phyloP scores from a whole-genome alignment of 169 alveolate genomes.

The Plasmodium berghei region DNA sequence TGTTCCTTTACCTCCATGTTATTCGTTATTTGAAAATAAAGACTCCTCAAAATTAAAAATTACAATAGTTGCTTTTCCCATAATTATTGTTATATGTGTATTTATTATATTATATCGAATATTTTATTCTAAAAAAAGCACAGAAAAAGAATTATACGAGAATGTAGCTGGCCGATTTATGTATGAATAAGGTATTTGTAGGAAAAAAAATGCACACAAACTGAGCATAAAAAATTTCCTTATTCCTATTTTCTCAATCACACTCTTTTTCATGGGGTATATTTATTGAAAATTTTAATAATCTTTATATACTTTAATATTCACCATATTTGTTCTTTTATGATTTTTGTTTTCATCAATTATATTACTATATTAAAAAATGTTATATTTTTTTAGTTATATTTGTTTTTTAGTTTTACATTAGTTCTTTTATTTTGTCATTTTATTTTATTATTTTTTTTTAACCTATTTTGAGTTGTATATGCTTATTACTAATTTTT shows the following conservation, averaged over 20 bases:
- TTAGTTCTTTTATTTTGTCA: no score
- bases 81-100: constrained; percentile 29
- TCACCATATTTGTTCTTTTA: no score
- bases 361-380: no score
- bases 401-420: no score
- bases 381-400: no score
- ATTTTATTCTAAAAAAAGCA: constrained; percentile 50
- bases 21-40: constrained; percentile 13
- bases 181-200: constrained; percentile 16
- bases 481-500: no score
- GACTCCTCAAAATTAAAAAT: constrained; percentile 42
- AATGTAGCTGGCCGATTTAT: constrained; percentile 74
- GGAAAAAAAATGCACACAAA: not conserved
- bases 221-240: not conserved
- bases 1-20: constrained; percentile 51
- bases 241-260: not conserved
- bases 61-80: constrained; percentile 26
- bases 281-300: no score
- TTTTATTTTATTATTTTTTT: no score
- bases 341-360: no score
- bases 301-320: no score
- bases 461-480: no score
- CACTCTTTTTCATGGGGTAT: no score
- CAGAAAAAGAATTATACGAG: constrained; percentile 71
- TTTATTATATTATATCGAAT: constrained; percentile 39